Evolutionary conservation across 176 grass and related monocot species (phyloP).

Genomic region (Oryza officinalis): DNA sequence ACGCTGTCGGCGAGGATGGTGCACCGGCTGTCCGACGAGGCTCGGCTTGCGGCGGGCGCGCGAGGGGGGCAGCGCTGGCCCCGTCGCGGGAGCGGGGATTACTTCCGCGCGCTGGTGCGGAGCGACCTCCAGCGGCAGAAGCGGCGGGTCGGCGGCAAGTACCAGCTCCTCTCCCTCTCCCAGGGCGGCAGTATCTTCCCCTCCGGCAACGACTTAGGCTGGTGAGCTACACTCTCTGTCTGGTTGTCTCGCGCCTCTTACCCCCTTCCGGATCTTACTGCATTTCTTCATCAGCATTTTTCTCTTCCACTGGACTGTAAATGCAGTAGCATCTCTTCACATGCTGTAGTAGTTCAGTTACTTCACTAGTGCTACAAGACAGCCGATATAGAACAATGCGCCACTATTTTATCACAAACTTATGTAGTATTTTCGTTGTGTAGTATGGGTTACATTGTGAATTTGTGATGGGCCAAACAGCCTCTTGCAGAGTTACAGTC

Average conservation of each 20-base stretch:
- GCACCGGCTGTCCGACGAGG: conserved; percentile 87
- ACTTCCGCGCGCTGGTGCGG: conserved; percentile 66
- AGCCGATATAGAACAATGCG: background rate
- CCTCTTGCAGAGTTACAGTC: background rate
- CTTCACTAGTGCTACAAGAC: background rate
- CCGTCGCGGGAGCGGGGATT: conserved; percentile 63
- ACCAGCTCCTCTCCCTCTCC: conserved; percentile 61
- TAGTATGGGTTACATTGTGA: conserved; percentile 7
- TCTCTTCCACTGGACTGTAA: background rate
- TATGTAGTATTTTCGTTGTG: background rate
- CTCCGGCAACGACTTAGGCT: conserved; percentile 70
- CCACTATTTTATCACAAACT: background rate
- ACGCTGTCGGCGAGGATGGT: conserved; percentile 69
- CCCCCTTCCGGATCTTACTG: conserved; percentile 3
- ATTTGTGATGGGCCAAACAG: background rate
- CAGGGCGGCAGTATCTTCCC: conserved; percentile 58
- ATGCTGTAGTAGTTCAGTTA: background rate
- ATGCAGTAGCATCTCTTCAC: background rate
- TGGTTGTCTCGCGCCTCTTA: background rate
- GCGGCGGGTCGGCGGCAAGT: conserved; percentile 52
- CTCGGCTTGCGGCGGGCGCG: conserved; percentile 38
- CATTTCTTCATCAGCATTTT: background rate
- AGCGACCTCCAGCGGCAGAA: conserved; percentile 75
- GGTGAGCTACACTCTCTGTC: conserved; percentile 47
- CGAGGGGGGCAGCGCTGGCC: conserved; percentile 51